phyloP scores from a whole-genome alignment of 2,329 filamentous ascomycete genomes.

The Aspergillus sp. region DNA sequence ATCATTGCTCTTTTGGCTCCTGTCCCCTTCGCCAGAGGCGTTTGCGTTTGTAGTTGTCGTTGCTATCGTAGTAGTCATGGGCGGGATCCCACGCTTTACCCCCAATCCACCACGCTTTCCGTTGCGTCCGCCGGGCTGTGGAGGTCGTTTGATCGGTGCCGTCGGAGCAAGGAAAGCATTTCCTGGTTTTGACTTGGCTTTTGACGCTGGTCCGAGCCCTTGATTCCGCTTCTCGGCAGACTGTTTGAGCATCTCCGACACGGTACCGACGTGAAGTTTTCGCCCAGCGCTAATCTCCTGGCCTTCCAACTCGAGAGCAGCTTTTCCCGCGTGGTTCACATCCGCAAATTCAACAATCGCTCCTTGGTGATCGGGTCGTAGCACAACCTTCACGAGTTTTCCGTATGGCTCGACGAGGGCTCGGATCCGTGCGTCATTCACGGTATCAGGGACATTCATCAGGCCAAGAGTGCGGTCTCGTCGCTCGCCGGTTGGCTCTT shows the following conservation, averaged over 20 bases:
- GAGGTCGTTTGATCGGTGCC: slow-evolving; percentile 50
- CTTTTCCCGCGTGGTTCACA: slow-evolving; percentile 69
- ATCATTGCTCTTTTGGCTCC: slow-evolving; percentile 58
- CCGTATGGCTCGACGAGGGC: slow-evolving; percentile 73
- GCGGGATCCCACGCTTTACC: slow-evolving; percentile 45
- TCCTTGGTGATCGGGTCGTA: slow-evolving; percentile 81
- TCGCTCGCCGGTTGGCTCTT: slow-evolving; percentile 48
- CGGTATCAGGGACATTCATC: slow-evolving; percentile 85
- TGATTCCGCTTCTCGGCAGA: slow-evolving; percentile 44
- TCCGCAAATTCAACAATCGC: slow-evolving; percentile 83
- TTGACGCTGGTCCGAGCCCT: slow-evolving; percentile 43
- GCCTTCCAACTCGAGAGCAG: slow-evolving; percentile 51
- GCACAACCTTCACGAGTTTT: slow-evolving; percentile 71
- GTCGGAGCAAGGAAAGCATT: slow-evolving; percentile 35
- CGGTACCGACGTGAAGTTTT: slow-evolving; percentile 54
- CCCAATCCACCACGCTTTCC: slow-evolving; percentile 56
- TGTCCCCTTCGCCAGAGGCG: slow-evolving; percentile 24
- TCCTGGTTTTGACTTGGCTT: slow-evolving; percentile 42
- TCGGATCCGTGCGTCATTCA: slow-evolving; percentile 83
- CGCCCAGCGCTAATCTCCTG: slow-evolving; percentile 51
- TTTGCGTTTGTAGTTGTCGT: slow-evolving; percentile 28
- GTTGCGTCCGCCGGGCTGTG: slow-evolving; percentile 46
- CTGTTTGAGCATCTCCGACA: slow-evolving; percentile 55
- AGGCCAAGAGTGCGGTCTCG: slow-evolving; percentile 76
- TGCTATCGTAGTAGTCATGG: slow-evolving; percentile 25